Evolutionary conservation across 148 eudicot species (phyloP), one percentile per base, ranked within the genome.

Genomic region (Dianthus caryophyllus): DNA sequence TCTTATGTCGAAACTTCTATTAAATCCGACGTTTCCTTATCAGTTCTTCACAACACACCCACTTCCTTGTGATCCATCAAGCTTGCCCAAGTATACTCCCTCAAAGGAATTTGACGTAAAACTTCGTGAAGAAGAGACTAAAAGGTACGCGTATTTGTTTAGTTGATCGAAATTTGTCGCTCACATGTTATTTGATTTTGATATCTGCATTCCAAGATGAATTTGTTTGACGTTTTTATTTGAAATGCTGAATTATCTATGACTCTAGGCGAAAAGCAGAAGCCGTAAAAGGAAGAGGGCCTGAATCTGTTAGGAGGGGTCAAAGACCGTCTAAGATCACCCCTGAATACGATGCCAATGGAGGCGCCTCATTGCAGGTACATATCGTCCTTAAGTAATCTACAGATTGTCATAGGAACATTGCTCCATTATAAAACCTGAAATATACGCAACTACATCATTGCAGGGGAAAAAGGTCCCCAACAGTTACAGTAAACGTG

Each of bases 41-140:
- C 85, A 92, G 96, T 92, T 92, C 80, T 92, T 92, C 77, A 82
- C 79, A 15, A 79, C 85, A 33, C 68, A 65, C 39, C 97, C 97
- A 67, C 85, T 84, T 67, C 86, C 97, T 64, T 87, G 93, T 75
- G 89, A 89, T 75, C 93, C 91, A 49, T 85, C 90, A 25, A 78
- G 81, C 60, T 81, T 92, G 74, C 93, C 97, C 14, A 85, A 82
- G 66, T 92, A 84, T 70, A 82, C 84, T 61, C 93, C 97, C 1
- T 82, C 93, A 51, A 92, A 92, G 81, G 97, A 92, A 73, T 70
- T 72, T 64, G 96, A 89, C 49, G 78, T 76, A 49, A 92, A 84
- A 82, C 63, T 84, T 70, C 83, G 87, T 71, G 90, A 83, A 38
- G 96, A 87, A 77, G 96, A 87, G 66, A 82, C 82, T 56, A 85